Conservation (phyloP, 2,329 filamentous ascomycete species). For the Zasmidium angulare region DNA sequence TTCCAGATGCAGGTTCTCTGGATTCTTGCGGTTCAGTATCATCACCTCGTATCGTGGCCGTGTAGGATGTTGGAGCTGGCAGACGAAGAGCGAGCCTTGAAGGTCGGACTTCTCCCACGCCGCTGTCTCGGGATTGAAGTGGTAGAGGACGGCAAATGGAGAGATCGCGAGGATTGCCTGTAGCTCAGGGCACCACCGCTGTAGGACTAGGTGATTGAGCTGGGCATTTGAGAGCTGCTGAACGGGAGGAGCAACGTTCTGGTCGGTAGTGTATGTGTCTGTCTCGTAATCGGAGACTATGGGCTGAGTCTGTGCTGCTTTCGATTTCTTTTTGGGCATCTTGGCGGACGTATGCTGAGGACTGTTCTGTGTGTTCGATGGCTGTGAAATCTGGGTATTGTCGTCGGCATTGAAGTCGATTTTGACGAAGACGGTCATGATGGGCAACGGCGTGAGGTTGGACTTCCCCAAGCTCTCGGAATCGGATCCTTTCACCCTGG, state of each 20-base stretch:
- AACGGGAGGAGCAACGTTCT: constrained; percentile 23
- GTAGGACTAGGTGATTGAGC: constrained; percentile 82
- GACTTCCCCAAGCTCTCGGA: background rate
- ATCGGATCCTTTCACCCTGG: constrained; percentile 1
- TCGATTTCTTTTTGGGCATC: constrained; percentile 16
- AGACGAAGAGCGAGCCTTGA: constrained; percentile 88
- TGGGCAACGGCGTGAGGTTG: background rate
- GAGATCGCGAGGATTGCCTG: constrained; percentile 74
- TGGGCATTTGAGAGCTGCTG: constrained; percentile 66
- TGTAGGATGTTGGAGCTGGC: constrained; percentile 48
- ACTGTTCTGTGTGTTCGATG: background rate
- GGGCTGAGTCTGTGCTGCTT: constrained; percentile 16
- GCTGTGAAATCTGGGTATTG: background rate
- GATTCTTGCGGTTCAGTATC: constrained; percentile 49
- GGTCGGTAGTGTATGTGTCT: constrained; percentile 41
- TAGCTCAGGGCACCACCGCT: constrained; percentile 75
- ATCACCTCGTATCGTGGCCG: constrained; percentile 45
- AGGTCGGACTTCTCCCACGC: constrained; percentile 83
- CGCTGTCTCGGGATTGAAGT: constrained; percentile 63
- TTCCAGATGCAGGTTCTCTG: constrained; percentile 49
- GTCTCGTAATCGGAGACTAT: constrained; percentile 53
- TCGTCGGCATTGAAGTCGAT: constrained; percentile 7
- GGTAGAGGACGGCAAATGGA: constrained; percentile 83
- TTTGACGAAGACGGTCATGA: constrained; percentile 6
- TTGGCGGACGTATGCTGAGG: background rate